Evolutionary conservation across 371 early-diverging fungal species (phyloP).

Genomic region (Thermomucor indicae-seudaticae): DNA sequence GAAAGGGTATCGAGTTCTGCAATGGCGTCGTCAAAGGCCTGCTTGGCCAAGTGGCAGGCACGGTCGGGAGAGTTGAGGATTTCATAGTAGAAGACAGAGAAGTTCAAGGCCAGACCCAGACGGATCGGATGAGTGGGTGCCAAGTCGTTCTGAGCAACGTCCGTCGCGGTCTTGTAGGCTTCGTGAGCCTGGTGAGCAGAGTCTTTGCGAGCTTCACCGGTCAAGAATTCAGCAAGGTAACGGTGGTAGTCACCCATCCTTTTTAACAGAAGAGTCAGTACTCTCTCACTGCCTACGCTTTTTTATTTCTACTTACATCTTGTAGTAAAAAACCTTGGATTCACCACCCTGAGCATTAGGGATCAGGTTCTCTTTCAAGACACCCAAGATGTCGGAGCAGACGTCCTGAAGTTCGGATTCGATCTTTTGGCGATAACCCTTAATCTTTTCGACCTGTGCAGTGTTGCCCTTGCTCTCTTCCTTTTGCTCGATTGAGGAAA

Average conservation of each 20-base stretch:
- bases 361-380: constrained; percentile 90
- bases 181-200: constrained; percentile 88
- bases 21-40: constrained; percentile 99
- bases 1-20: constrained; percentile 95
- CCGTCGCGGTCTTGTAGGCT: constrained; percentile 96
- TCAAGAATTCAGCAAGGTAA: constrained; percentile 98
- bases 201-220: constrained; percentile 83
- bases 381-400: constrained; percentile 93
- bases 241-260: constrained; percentile 99
- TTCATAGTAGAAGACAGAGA: constrained; percentile 99
- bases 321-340: constrained; percentile 98
- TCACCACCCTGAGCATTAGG: constrained; percentile 86
- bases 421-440: constrained; percentile 88
- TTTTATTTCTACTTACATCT: constrained; percentile 76
- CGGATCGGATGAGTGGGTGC: constrained; percentile 99
- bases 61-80: constrained; percentile 98
- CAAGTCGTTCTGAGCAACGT: constrained; percentile 91
- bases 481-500: constrained; percentile 98
- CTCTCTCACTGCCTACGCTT: background rate
- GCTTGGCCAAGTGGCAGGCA: constrained; percentile 98
- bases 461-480: constrained; percentile 91
- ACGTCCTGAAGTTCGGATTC: constrained; percentile 94
- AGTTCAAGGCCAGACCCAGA: constrained; percentile 99
- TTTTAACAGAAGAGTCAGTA: constrained; percentile 2
- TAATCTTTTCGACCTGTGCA: constrained; percentile 84